Evolutionary conservation across 2,329 filamentous ascomycete species (phyloP).

Genomic region (Zymoseptoria tritici): DNA sequence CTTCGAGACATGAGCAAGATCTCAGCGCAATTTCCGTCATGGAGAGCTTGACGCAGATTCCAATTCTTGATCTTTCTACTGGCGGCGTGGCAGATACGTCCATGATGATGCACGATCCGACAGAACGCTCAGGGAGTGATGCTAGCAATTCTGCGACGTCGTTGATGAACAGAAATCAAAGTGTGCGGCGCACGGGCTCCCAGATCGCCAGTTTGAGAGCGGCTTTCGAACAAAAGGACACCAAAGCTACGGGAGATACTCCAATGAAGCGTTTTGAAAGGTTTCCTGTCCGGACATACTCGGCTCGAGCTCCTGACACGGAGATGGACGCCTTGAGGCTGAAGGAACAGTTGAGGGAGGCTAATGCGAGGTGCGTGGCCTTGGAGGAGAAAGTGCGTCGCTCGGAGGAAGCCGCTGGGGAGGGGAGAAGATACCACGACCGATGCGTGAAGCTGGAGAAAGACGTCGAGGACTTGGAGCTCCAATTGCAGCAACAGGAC

Average conservation of each 20-base stretch:
- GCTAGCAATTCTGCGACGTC: slow-evolving; percentile 5
- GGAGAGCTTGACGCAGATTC: background rate
- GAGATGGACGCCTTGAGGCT: slow-evolving; percentile 8
- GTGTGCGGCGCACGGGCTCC: slow-evolving; percentile 16
- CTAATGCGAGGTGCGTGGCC: background rate
- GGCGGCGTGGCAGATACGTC: background rate
- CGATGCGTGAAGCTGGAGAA: slow-evolving; percentile 13
- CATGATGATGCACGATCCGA: background rate
- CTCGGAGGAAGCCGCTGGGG: slow-evolving; percentile 7
- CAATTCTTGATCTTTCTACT: background rate
- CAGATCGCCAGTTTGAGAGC: slow-evolving; percentile 26
- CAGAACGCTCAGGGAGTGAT: background rate
- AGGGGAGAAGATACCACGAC: slow-evolving; percentile 11
- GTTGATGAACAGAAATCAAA: background rate
- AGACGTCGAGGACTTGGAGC: slow-evolving; percentile 10
- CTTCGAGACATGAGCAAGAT: background rate
- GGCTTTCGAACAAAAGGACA: slow-evolving; percentile 21
- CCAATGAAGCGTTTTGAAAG: slow-evolving; percentile 8
- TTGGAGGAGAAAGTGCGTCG: slow-evolving; percentile 18
- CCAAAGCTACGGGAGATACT: slow-evolving; percentile 1
- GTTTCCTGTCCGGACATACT: slow-evolving; percentile 3
- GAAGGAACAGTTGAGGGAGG: slow-evolving; percentile 12
- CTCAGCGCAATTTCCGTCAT: background rate
- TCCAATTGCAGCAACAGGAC: slow-evolving; percentile 8
- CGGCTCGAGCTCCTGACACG: background rate